A percentile compares a stretch with the other conserved stretches of the same genome.
These are phyloP conservation scores for Coniochaeta sp. DNA, from an alignment of 2,329 filamentous ascomycete genomes.

Conservation along the genomic window DNA sequence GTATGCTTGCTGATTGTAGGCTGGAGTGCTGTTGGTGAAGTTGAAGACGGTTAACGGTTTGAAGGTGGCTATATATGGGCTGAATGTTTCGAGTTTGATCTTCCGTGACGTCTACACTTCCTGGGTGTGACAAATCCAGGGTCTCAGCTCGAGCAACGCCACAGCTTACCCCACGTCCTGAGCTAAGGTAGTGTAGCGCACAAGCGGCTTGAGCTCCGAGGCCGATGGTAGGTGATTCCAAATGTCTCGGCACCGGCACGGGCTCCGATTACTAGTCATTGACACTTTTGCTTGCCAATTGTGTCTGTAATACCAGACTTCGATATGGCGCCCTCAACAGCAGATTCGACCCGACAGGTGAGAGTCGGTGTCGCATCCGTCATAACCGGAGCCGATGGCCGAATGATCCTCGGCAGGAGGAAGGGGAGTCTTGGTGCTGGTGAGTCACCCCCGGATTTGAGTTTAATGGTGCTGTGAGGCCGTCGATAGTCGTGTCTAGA, in stretches of 20 bases:
- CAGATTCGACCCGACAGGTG: constrained; percentile 17
- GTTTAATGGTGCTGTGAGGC: neutral
- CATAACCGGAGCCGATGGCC: constrained; percentile 33
- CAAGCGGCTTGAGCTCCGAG: too few species aligned
- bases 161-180: neutral
- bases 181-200: too few species aligned
- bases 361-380: constrained; percentile 44
- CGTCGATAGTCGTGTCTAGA: neutral
- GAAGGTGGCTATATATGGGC: neutral
- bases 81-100: neutral
- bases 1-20: too few species aligned
- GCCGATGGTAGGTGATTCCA: neutral
- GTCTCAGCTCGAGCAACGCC: neutral
- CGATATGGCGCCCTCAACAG: neutral
- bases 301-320: too few species aligned
- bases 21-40: too few species aligned
- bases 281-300: too few species aligned
- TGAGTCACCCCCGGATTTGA: constrained; percentile 20
- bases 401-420: constrained; percentile 39
- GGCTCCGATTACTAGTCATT: neutral
- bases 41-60: neutral
- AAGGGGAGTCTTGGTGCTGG: constrained; percentile 42
- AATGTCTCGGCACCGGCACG: neutral
- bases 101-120: neutral
- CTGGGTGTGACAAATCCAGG: neutral